Evolutionary conservation across 345 rosid genomes (phyloP).

Genomic region (Ceriops decandra): DNA sequence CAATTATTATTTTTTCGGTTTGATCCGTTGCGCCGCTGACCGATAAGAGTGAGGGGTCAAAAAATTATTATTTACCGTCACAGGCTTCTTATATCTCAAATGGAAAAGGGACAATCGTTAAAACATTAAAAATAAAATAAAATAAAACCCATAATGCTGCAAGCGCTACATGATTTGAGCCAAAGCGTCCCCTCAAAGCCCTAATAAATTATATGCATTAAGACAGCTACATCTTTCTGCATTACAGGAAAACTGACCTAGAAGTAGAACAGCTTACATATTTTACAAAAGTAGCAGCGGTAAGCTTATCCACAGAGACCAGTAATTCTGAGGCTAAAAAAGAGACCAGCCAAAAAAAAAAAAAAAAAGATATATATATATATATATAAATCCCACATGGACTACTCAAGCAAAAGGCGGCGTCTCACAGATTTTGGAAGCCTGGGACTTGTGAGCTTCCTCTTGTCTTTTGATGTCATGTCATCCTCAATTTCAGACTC

Average conservation of each 20-base stretch:
- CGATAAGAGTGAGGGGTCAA: too few species aligned
- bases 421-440: slow-evolving; percentile 70
- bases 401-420: slow-evolving; percentile 25
- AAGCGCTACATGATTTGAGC: too few species aligned
- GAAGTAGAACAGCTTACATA: not conserved
- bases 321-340: not conserved
- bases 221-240: not conserved
- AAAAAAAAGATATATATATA: too few species aligned
- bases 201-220: not conserved
- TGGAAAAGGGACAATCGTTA: too few species aligned
- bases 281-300: not conserved
- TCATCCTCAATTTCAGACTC: slow-evolving; percentile 18
- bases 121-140: too few species aligned
- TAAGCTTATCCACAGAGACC: not conserved
- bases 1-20: too few species aligned
- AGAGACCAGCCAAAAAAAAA: too few species aligned
- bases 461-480: slow-evolving; percentile 36
- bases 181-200: not conserved
- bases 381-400: too few species aligned
- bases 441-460: slow-evolving; percentile 40
- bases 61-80: too few species aligned
- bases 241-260: not conserved
- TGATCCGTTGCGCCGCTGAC: too few species aligned
- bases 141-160: not conserved
- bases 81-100: too few species aligned